Conservation (phyloP, 345 rosid species). For the Gossypium sturtianum region DNA sequence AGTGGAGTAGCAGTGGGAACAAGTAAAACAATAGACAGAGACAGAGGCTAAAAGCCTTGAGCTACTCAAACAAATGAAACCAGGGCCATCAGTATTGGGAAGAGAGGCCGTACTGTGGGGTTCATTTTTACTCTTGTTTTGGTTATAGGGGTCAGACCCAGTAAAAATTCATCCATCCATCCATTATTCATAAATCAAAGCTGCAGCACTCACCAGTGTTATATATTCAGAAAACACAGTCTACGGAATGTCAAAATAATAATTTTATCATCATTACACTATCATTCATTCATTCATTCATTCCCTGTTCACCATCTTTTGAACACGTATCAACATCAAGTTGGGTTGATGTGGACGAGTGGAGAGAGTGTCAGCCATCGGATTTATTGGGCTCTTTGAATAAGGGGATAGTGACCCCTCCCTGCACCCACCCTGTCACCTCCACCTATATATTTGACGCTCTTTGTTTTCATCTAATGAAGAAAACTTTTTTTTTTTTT, state of each 20-base stretch:
- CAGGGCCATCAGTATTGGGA: slow-evolving; percentile 2
- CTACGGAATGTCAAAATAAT: slow-evolving; percentile 37
- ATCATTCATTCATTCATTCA: slow-evolving; percentile 28
- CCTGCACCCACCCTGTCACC: too few species aligned
- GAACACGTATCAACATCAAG: slow-evolving; percentile 27
- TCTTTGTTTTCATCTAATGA: slow-evolving; percentile 14
- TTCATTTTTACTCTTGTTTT: not conserved
- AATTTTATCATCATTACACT: slow-evolving; percentile 49
- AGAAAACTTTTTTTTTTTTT: not conserved
- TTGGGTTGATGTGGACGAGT: slow-evolving; percentile 12
- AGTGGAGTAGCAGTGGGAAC: slow-evolving; percentile 3
- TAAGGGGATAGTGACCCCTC: not conserved
- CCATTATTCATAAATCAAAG: slow-evolving; percentile 7
- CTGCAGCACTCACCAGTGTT: not conserved
- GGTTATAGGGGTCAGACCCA: not conserved
- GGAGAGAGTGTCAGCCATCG: slow-evolving; percentile 23
- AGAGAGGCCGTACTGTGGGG: slow-evolving; percentile 15
- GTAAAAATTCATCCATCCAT: slow-evolving; percentile 3
- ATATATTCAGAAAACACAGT: not conserved
- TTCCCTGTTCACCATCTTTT: slow-evolving; percentile 11
- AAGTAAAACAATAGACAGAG: slow-evolving; percentile 16
- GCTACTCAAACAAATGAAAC: slow-evolving; percentile 7
- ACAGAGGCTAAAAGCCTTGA: slow-evolving; percentile 20
- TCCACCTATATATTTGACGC: not conserved
- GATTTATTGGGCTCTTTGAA: slow-evolving; percentile 19